Percentiles rank a stretch among this genome's conserved stretches.
phyloP scores from a whole-genome alignment of 2,329 filamentous ascomycete species.

The Alternaria panax region DNA sequence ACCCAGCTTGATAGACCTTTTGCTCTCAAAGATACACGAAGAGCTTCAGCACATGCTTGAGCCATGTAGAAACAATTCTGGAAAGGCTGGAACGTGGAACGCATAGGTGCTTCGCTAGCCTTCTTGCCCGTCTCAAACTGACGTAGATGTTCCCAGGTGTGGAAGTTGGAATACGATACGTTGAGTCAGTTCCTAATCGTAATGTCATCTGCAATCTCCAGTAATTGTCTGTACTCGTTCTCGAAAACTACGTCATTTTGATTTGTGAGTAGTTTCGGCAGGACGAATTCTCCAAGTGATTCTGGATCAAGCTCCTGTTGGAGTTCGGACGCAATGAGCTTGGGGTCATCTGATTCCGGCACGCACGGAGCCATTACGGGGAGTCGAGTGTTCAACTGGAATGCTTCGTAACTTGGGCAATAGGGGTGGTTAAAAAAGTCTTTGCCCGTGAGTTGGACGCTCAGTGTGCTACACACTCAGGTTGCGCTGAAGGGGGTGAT shows the following conservation, averaged over 20 bases:
- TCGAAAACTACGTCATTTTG: background rate
- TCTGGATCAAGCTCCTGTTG: background rate
- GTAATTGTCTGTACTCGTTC: background rate
- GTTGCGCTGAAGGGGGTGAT: no score
- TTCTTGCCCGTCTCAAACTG: background rate
- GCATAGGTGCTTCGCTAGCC: background rate
- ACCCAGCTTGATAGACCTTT: background rate
- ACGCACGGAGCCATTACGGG: background rate
- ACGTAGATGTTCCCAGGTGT: background rate
- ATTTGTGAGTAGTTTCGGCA: background rate
- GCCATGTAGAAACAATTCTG: constrained; percentile 2
- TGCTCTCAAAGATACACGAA: background rate
- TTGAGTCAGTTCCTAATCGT: background rate
- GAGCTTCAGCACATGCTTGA: background rate
- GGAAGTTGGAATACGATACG: constrained; percentile 2
- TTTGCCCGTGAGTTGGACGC: background rate
- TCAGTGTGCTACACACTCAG: background rate
- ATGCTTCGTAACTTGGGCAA: background rate
- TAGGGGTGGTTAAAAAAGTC: background rate
- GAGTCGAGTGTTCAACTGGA: background rate
- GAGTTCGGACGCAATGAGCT: background rate
- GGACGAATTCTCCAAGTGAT: background rate
- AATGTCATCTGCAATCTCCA: background rate
- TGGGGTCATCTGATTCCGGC: background rate
- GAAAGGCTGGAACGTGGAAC: background rate